Evolutionary conservation across 2,329 filamentous ascomycete species (phyloP).

Genomic region (Orbilia brochopaga): DNA sequence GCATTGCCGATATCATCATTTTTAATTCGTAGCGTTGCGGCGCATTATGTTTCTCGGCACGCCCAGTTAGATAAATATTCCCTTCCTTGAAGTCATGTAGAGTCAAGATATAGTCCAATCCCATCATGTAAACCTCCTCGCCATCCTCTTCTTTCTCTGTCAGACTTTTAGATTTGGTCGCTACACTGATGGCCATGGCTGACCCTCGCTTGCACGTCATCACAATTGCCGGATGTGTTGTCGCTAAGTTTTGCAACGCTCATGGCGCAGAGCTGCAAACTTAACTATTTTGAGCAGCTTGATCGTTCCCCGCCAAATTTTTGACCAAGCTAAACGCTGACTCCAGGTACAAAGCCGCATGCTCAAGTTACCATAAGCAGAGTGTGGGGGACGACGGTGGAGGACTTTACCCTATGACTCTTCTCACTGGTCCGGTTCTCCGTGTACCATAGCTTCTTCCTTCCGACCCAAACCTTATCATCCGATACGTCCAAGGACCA

Average conservation of each 20-base stretch:
- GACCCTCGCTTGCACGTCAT: no score
- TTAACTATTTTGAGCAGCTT: not conserved
- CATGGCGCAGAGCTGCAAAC: not conserved
- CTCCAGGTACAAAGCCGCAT: constrained; percentile 15
- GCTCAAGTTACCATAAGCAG: constrained; percentile 20
- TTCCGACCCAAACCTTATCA: not conserved
- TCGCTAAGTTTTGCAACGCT: not conserved
- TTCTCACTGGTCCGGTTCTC: constrained; percentile 12
- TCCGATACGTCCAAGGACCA: constrained; percentile 12
- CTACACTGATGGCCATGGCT: no score
- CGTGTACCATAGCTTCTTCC: not conserved
- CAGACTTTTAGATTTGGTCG: no score
- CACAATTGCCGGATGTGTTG: no score
- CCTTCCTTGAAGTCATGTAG: no score
- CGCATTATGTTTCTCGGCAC: no score
- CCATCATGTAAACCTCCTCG: no score
- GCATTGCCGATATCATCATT: no score
- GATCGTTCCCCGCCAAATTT: constrained; percentile 41
- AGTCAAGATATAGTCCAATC: no score
- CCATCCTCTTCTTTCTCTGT: no score
- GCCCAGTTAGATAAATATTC: not conserved
- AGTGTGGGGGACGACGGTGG: constrained; percentile 28
- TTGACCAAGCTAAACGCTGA: constrained; percentile 3
- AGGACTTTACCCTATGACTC: constrained; percentile 32
- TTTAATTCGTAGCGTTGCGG: no score